phyloP scores from a whole-genome alignment of 371 early-diverging fungal genomes.

The Parasitella parasitica region DNA sequence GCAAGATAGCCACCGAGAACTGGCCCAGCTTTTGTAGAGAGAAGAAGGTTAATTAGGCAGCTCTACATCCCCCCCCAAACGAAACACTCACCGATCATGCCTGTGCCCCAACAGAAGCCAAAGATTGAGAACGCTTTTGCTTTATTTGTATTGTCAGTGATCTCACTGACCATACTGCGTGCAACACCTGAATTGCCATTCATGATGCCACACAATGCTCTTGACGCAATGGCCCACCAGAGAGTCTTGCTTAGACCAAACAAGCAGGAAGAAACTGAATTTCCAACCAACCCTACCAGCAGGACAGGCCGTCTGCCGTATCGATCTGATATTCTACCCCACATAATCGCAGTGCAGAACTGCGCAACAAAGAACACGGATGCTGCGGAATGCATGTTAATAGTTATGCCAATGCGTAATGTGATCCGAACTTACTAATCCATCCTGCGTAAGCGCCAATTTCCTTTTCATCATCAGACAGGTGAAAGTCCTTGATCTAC shows the following conservation, averaged over 20 bases:
- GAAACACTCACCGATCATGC: constrained; percentile 50
- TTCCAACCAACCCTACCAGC: constrained; percentile 75
- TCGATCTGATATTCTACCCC: constrained; percentile 60
- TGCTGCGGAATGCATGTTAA: constrained; percentile 20
- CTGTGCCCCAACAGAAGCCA: constrained; percentile 70
- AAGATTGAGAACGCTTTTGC: constrained; percentile 68
- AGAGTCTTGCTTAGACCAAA: constrained; percentile 77
- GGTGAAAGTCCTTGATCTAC: constrained; percentile 59
- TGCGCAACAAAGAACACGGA: constrained; percentile 58
- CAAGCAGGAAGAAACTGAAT: constrained; percentile 59
- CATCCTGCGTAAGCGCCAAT: constrained; percentile 70
- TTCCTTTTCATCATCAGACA: constrained; percentile 61
- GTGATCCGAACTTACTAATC: constrained; percentile 37
- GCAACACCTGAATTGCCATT: constrained; percentile 85
- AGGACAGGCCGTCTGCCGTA: constrained; percentile 83
- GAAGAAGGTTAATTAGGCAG: neutral
- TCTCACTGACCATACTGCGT: constrained; percentile 83
- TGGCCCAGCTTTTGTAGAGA: constrained; percentile 14
- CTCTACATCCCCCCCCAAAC: no score
- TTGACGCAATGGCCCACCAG: constrained; percentile 66
- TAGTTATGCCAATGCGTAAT: neutral
- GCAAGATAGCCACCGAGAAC: constrained; percentile 70
- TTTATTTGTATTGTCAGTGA: constrained; percentile 81
- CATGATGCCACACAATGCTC: constrained; percentile 76
- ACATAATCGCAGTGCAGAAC: constrained; percentile 54